A percentile compares a stretch with the other conserved stretches of the same genome.
Evolutionary conservation across 208 protist species (phyloP).

Genomic region (Crithidia brevicula): DNA sequence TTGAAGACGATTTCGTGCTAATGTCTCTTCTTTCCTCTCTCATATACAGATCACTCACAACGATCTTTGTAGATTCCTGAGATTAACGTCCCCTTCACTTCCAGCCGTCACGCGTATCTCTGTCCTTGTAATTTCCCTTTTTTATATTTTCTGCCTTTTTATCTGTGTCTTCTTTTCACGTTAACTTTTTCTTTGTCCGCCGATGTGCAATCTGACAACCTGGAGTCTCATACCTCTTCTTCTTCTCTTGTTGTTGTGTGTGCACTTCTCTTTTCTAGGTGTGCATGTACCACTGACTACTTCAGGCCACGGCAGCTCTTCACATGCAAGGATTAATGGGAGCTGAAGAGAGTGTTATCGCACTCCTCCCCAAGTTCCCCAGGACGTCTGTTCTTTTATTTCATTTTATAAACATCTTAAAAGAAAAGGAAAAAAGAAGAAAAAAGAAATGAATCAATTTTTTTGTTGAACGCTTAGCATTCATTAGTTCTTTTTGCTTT

Average conservation of each 20-base stretch:
- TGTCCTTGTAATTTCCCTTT: neutral
- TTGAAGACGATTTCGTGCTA: slow-evolving; percentile 1
- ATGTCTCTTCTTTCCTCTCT: neutral
- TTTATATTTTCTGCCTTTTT: neutral
- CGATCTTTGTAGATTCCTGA: slow-evolving; percentile 5
- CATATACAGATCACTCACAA: neutral
- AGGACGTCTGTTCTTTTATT: neutral
- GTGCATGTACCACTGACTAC: neutral
- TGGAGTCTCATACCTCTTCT: neutral
- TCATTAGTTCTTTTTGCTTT: no score
- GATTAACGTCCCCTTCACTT: slow-evolving; percentile 1
- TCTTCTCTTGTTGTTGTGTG: neutral
- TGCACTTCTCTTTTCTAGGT: no score
- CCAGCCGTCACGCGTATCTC: neutral
- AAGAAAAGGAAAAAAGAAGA: neutral
- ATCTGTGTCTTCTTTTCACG: neutral
- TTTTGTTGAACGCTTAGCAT: slow-evolving; percentile 10
- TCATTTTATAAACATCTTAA: neutral
- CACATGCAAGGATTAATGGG: neutral
- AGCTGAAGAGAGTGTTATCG: neutral
- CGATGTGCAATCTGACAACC: no score
- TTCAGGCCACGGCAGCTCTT: neutral
- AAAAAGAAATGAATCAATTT: neutral
- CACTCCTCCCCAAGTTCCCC: neutral
- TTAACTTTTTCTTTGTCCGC: no score